A percentile compares a stretch with the other conserved stretches of the same genome.
phyloP scores from a whole-genome alignment of 768 basidiomycete species.

The Panellus pusillus region DNA sequence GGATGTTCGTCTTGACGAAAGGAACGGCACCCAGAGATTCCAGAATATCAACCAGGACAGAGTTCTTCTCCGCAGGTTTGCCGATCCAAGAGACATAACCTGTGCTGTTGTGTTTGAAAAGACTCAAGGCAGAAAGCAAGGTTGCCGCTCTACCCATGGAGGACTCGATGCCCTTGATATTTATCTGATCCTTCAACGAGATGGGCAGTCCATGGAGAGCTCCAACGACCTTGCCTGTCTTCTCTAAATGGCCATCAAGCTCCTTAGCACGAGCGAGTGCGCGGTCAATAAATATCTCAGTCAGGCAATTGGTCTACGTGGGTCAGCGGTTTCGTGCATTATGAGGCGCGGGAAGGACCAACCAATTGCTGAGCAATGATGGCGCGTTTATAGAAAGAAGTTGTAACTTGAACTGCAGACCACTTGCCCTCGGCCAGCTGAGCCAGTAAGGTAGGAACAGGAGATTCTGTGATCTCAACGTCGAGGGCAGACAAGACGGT shows the following conservation, averaged over 20 bases:
- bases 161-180: slow-evolving; percentile 66
- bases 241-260: slow-evolving; percentile 61
- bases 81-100: slow-evolving; percentile 78
- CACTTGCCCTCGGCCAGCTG: slow-evolving; percentile 55
- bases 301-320: slow-evolving; percentile 68
- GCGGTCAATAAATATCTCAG: slow-evolving; percentile 78
- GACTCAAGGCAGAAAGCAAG: background rate
- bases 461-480: slow-evolving; percentile 46
- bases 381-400: slow-evolving; percentile 75
- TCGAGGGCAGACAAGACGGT: slow-evolving; percentile 58
- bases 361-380: slow-evolving; percentile 80
- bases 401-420: slow-evolving; percentile 68
- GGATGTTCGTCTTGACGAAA: slow-evolving; percentile 74
- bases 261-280: slow-evolving; percentile 64
- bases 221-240: slow-evolving; percentile 65
- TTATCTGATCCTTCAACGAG: slow-evolving; percentile 74
- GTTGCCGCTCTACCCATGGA: slow-evolving; percentile 50
- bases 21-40: slow-evolving; percentile 66
- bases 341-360: slow-evolving; percentile 22
- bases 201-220: slow-evolving; percentile 76
- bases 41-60: slow-evolving; percentile 67
- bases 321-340: background rate
- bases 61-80: slow-evolving; percentile 54
- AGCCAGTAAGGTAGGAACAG: slow-evolving; percentile 45
- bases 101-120: slow-evolving; percentile 19